Conservation (phyloP, 306 rosid species). For the Alnus rubra region DNA sequence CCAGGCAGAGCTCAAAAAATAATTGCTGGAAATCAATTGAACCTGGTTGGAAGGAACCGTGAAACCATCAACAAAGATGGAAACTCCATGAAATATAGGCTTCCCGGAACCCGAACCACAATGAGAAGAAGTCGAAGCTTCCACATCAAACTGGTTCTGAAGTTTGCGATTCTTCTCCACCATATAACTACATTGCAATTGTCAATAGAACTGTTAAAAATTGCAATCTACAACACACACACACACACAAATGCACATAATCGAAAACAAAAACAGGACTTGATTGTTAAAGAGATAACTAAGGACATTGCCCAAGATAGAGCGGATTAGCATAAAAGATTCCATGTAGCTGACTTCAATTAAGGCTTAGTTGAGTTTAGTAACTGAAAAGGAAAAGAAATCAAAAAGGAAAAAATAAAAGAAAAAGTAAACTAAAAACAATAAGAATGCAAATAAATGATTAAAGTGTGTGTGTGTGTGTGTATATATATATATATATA, state of each 20-base stretch:
- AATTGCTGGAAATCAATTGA: conserved; percentile 2
- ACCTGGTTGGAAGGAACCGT: conserved; percentile 91
- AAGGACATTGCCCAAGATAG: background rate
- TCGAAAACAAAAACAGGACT: background rate
- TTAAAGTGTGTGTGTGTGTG: background rate
- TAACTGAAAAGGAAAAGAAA: background rate
- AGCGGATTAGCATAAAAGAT: background rate
- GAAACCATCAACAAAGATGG: conserved; percentile 91
- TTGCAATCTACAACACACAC: background rate
- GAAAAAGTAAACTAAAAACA: background rate
- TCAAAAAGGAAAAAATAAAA: background rate
- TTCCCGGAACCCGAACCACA: conserved; percentile 39
- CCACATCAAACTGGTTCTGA: conserved; percentile 64
- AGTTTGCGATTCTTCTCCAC: conserved; percentile 71
- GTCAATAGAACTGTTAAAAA: background rate
- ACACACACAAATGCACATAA: background rate
- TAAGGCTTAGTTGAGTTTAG: background rate
- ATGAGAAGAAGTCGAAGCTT: conserved; percentile 52
- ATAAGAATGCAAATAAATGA: background rate
- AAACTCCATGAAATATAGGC: conserved; percentile 67
- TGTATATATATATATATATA: background rate
- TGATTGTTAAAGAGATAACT: background rate
- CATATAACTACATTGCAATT: conserved; percentile 64
- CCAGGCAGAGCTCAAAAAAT: conserved; percentile 8
- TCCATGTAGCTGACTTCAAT: background rate